phyloP scores from a whole-genome alignment of 331 rosid genomes.

The Malus hybrid region DNA sequence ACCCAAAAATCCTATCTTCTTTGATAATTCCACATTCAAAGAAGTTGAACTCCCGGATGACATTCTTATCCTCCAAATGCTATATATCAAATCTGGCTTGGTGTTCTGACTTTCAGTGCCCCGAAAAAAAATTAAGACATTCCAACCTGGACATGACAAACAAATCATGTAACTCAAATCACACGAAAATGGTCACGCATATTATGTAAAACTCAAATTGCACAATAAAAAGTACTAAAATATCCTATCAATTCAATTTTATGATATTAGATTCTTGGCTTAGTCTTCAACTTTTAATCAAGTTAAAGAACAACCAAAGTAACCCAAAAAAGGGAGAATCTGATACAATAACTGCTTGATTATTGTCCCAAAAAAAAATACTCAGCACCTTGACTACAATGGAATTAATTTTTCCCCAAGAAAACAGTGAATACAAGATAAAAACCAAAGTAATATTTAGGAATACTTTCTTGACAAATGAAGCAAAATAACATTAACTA shows the following conservation, averaged over 20 bases:
- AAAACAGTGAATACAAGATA: background rate
- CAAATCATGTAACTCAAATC: slow-evolving; percentile 16
- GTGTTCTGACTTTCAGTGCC: slow-evolving; percentile 24
- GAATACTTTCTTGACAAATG: too few species aligned
- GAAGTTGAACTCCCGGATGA: slow-evolving; percentile 27
- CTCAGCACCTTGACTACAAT: background rate
- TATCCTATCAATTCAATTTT: background rate
- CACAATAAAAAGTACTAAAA: background rate
- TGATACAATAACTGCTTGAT: background rate
- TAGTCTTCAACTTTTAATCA: slow-evolving; percentile 1
- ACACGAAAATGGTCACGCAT: slow-evolving; percentile 1
- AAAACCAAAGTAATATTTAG: background rate
- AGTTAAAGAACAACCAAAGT: slow-evolving; percentile 2
- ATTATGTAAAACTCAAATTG: slow-evolving; percentile 6
- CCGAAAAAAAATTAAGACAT: slow-evolving; percentile 25
- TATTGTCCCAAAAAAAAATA: background rate
- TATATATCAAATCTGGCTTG: slow-evolving; percentile 16
- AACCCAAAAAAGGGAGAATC: background rate
- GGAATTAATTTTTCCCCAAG: slow-evolving; percentile 3
- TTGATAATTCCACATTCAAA: slow-evolving; percentile 60
- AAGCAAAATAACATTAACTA: slow-evolving; percentile 1
- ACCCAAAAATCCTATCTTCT: slow-evolving; percentile 64
- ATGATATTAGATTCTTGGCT: slow-evolving; percentile 9
- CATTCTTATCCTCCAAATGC: slow-evolving; percentile 34
- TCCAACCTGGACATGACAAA: slow-evolving; percentile 38